Evolutionary conservation across 352 stramenopile genomes (phyloP).

Genomic region (Vaucheria bursata): DNA sequence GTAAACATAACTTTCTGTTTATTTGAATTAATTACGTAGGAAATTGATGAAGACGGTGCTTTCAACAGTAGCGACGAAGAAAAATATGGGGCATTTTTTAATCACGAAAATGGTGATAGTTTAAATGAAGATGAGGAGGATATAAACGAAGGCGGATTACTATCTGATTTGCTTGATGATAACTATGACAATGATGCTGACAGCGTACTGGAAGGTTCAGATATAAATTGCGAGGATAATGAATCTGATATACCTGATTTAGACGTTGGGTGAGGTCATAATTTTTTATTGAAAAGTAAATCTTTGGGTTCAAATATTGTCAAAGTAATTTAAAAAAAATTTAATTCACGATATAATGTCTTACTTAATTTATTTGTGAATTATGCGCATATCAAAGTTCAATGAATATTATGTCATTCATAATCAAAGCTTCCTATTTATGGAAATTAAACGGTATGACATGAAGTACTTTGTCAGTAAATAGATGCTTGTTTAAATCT

Average conservation of each 20-base stretch:
- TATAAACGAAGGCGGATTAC: background rate
- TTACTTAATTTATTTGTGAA: too few relatives aligned
- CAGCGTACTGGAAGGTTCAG: background rate
- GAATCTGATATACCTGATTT: background rate
- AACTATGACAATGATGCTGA: background rate
- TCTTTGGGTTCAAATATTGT: too few relatives aligned
- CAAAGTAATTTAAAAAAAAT: too few relatives aligned
- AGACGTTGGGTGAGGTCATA: too few relatives aligned
- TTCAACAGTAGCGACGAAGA: slow-evolving; percentile 13
- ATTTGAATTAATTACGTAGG: background rate
- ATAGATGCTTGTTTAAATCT: too few relatives aligned
- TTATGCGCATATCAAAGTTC: too few relatives aligned
- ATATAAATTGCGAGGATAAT: background rate
- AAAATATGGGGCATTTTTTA: background rate
- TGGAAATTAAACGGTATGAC: too few relatives aligned
- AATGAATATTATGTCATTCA: too few relatives aligned
- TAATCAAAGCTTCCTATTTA: too few relatives aligned
- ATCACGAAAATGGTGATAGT: background rate
- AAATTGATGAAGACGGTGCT: slow-evolving; percentile 8
- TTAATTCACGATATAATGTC: too few relatives aligned
- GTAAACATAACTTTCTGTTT: background rate
- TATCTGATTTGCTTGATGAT: slow-evolving; percentile 6
- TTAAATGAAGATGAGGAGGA: background rate
- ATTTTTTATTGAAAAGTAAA: too few relatives aligned
- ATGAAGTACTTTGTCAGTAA: too few relatives aligned